Percentiles rank a stretch among this genome's conserved stretches.
phyloP scores from a whole-genome alignment of 1,139 yeast species.

The Saccharomyces hybrid region DNA sequence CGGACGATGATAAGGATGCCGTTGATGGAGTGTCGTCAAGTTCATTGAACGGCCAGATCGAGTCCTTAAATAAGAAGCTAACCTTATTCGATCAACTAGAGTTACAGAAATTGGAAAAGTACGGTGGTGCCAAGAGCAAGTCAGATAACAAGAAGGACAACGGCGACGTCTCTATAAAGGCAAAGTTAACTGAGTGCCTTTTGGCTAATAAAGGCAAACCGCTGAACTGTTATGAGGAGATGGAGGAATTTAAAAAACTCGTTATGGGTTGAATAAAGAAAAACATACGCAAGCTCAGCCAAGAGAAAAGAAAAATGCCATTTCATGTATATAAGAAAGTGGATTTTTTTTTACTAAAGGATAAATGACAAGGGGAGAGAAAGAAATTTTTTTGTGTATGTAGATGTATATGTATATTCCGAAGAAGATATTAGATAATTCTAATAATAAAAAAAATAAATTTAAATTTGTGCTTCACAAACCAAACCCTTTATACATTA shows the following conservation, averaged over 20 bases:
- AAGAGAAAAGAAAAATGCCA: background rate
- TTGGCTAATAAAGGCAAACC: constrained; percentile 62
- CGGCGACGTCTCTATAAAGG: background rate
- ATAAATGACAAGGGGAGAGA: background rate
- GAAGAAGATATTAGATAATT: background rate
- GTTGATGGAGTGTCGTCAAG: constrained; percentile 24
- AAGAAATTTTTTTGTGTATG: background rate
- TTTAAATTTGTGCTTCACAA: constrained; percentile 15
- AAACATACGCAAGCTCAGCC: background rate
- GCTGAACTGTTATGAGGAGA: constrained; percentile 83
- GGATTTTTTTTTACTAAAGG: background rate
- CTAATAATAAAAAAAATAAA: background rate
- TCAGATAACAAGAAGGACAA: background rate
- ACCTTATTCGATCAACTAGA: constrained; percentile 34
- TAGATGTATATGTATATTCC: constrained; percentile 1
- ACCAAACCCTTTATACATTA: constrained; percentile 77
- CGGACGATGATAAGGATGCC: constrained; percentile 32
- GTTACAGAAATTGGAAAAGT: constrained; percentile 22
- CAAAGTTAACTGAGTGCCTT: constrained; percentile 55
- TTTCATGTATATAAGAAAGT: background rate
- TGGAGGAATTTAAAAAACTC: constrained; percentile 55
- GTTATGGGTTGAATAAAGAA: constrained; percentile 8
- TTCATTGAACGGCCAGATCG: constrained; percentile 39
- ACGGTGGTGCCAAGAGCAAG: constrained; percentile 43
- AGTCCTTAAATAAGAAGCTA: constrained; percentile 39